Evolutionary conservation across 176 grass and related monocot genomes (phyloP).

Genomic region (Melocanna baccifera): DNA sequence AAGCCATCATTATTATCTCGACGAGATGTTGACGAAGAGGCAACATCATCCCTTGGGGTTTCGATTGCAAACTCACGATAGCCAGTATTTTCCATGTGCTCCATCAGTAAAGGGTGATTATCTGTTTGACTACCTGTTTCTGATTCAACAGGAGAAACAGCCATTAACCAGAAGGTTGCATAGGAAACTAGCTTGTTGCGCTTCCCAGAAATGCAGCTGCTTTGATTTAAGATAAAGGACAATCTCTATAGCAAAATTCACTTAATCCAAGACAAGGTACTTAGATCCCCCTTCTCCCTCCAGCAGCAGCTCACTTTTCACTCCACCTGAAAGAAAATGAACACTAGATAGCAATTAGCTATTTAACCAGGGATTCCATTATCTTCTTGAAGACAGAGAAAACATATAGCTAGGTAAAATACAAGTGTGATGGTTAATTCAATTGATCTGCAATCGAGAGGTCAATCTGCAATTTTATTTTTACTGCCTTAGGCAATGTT

Average conservation of each 20-base stretch:
- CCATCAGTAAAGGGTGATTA: conserved; percentile 48
- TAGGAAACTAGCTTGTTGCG: conserved; percentile 21
- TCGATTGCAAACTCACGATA: conserved; percentile 47
- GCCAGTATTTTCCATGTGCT: conserved; percentile 37
- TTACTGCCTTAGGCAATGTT: neutral
- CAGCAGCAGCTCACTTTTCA: neutral
- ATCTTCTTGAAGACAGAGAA: neutral
- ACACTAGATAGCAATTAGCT: neutral
- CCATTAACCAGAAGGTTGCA: conserved; percentile 50
- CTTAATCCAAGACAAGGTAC: neutral
- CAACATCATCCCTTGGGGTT: conserved; percentile 49
- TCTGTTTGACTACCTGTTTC: conserved; percentile 32
- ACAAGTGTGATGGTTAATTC: neutral
- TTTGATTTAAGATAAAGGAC: neutral
- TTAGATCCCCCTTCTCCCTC: neutral
- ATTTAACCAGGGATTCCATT: neutral
- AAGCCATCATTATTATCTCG: conserved; percentile 30
- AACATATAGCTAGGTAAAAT: neutral
- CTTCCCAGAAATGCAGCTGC: conserved; percentile 20
- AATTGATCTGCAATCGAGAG: neutral
- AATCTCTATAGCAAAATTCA: conserved; percentile 1
- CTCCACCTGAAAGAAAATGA: conserved; percentile 29
- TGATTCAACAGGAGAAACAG: conserved; percentile 36
- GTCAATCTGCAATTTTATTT: neutral
- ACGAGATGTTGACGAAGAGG: conserved; percentile 51